Percentiles rank a stretch among this genome's conserved stretches.
These are phyloP conservation scores for Komagataella phaffii DNA, from an alignment of 805 yeast genomes.

Conservation along the genomic window DNA sequence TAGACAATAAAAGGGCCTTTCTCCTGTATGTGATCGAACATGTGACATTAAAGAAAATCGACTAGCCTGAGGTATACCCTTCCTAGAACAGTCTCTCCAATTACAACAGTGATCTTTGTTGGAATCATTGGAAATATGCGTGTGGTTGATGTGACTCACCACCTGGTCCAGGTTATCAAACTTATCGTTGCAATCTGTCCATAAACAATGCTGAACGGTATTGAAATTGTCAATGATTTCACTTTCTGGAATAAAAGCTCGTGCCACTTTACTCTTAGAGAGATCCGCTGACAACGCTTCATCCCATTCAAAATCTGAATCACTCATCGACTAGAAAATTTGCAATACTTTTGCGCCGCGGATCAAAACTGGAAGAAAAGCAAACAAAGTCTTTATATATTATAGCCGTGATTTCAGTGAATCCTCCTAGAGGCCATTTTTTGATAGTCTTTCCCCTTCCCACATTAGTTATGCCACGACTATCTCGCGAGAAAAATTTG, in stretches of 20 bases:
- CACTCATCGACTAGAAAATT: slow-evolving; percentile 1
- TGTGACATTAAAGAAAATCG: slow-evolving; percentile 50
- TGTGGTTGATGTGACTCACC: slow-evolving; percentile 24
- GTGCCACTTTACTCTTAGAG: not conserved
- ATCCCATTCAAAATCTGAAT: slow-evolving; percentile 1
- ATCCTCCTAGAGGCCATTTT: not conserved
- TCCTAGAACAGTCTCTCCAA: slow-evolving; percentile 47
- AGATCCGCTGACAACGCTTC: not conserved
- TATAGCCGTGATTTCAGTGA: not conserved
- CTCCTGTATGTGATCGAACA: slow-evolving; percentile 53
- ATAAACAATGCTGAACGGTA: slow-evolving; percentile 15
- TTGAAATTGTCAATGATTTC: not conserved
- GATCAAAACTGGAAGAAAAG: not conserved
- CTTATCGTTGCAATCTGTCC: slow-evolving; percentile 21
- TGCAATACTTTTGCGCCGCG: not conserved
- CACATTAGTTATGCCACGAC: not conserved
- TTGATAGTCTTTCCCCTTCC: not conserved
- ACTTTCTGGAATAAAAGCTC: not conserved
- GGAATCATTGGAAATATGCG: slow-evolving; percentile 20
- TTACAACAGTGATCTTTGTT: slow-evolving; percentile 33
- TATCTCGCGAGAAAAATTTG: not conserved
- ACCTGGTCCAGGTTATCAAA: slow-evolving; percentile 21
- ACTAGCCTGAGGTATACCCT: slow-evolving; percentile 37
- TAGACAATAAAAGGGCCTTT: slow-evolving; percentile 50
- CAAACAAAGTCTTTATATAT: not conserved